Percentiles rank a stretch among this genome's conserved stretches.
These are phyloP conservation scores for Colletotrichum magnum DNA, from an alignment of 2,329 filamentous ascomycete species.

Conservation along the genomic window DNA sequence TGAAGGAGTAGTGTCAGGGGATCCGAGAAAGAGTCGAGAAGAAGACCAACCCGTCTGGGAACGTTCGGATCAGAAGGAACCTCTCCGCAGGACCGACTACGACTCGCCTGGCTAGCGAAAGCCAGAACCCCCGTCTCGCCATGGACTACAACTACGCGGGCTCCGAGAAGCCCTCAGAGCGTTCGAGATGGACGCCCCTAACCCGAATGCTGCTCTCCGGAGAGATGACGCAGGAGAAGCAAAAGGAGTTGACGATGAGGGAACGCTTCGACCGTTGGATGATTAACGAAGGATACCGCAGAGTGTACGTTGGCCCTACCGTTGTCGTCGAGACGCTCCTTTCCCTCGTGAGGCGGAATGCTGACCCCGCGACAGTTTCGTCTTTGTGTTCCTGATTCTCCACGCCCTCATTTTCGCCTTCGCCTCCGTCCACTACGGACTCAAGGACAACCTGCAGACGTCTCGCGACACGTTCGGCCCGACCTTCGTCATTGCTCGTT, in stretches of 20 bases:
- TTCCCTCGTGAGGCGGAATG: constrained; percentile 9
- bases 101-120: constrained; percentile 30
- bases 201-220: constrained; percentile 87
- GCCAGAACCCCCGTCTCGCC: constrained; percentile 42
- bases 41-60: constrained; percentile 37
- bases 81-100: constrained; percentile 11
- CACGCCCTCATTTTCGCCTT: constrained; percentile 86
- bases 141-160: constrained; percentile 52
- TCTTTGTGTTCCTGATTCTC: constrained; percentile 80
- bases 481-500: constrained; percentile 82
- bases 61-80: constrained; percentile 32
- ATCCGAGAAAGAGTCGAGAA: constrained; percentile 40
- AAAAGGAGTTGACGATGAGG: constrained; percentile 75
- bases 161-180: constrained; percentile 71
- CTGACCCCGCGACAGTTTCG: constrained; percentile 69
- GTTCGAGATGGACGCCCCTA: constrained; percentile 86
- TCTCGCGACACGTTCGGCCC: constrained; percentile 79
- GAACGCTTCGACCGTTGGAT: constrained; percentile 89
- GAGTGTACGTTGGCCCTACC: constrained; percentile 71
- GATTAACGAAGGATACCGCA: constrained; percentile 88
- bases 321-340: neutral
- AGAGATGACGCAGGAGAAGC: constrained; percentile 82
- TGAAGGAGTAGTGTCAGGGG: constrained; percentile 9
- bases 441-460: constrained; percentile 80
- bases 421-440: constrained; percentile 82